Base-by-base conservation (phyloP, 352 stramenopile genomes). In the Globisporangium acanthophoron region DNA sequence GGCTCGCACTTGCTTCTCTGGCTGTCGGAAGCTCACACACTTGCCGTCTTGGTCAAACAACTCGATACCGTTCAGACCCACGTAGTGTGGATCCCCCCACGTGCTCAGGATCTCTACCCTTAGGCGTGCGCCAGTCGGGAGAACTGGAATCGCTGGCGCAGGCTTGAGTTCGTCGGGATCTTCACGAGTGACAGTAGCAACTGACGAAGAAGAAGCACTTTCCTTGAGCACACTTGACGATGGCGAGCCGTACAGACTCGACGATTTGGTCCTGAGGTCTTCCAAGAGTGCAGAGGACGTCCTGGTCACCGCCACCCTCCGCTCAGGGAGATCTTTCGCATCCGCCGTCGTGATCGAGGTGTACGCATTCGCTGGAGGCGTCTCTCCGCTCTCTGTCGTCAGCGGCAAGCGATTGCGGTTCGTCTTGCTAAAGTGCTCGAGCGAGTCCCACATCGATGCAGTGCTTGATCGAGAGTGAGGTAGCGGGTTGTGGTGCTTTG, bases 1-100 rank as follows among this genome's bases (percentile, higher is more conserved):
- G 3, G 85, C 87, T 33, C 59, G 67, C 0, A 96, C 59, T 57
- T 96, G 82, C 9, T 21, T 61, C 11, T 67, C 58, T 0, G 81
- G 66, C 29, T 90, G 54, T 12, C 55, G 51, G 40, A 96, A 80
- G 6, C 35, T 31, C 12, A 97, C 57, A 1, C 77, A 56, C 29
- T 78, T 60, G 16, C 90, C 90, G 8, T 49, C 54, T 0, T 92
- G 60, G 53, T 97, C 73, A 45, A 96, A 97, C 11, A 96, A 47
- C 43, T 97, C 90, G 9, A 97, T 75, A 1, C 90, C 90, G 46
- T 91, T 96, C 0, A 97, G 66, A 5, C 90, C 90, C 3, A 97
- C 83, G 52, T 97, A 97, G 65, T 91, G 82, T 4, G 76, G 72
- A 58, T 97, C 90, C 16, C 90, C 90, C 87, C 88, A 97, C 0